Conservation (phyloP, 169 alveolate species). For the Cryptosporidium felis region DNA sequence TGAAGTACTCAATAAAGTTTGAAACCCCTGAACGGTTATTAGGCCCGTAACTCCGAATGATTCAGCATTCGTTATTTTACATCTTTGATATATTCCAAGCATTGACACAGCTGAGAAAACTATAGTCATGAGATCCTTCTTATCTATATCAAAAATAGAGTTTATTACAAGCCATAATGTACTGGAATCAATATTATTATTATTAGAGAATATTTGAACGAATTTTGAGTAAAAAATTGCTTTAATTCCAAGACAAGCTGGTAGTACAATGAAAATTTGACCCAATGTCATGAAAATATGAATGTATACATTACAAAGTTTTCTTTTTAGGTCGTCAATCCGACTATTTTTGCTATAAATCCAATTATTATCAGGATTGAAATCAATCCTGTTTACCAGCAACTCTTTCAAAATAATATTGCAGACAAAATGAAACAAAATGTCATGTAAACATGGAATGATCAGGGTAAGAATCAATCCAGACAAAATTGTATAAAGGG, state of each 20-base stretch:
- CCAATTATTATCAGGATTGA: neutral
- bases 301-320: conserved; percentile 24
- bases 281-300: conserved; percentile 64
- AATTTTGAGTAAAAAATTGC: neutral
- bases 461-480: conserved; percentile 6
- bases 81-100: conserved; percentile 62
- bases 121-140: neutral
- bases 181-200: neutral
- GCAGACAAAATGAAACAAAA: conserved; percentile 40
- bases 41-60: conserved; percentile 34
- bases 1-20: conserved; percentile 40
- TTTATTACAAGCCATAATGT: neutral
- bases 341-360: neutral
- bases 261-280: conserved; percentile 41
- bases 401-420: conserved; percentile 13
- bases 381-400: neutral
- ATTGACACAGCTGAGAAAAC: conserved; percentile 48
- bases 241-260: conserved; percentile 3
- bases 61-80: conserved; percentile 44
- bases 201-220: neutral
- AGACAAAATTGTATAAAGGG: neutral
- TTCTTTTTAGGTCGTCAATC: neutral
- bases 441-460: conserved; percentile 33
- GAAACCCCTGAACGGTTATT: conserved; percentile 39
- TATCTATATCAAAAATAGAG: conserved; percentile 8